Base-by-base conservation (phyloP, 1,284 basidiomycete genomes). In the Schizophyllum amplum region DNA sequence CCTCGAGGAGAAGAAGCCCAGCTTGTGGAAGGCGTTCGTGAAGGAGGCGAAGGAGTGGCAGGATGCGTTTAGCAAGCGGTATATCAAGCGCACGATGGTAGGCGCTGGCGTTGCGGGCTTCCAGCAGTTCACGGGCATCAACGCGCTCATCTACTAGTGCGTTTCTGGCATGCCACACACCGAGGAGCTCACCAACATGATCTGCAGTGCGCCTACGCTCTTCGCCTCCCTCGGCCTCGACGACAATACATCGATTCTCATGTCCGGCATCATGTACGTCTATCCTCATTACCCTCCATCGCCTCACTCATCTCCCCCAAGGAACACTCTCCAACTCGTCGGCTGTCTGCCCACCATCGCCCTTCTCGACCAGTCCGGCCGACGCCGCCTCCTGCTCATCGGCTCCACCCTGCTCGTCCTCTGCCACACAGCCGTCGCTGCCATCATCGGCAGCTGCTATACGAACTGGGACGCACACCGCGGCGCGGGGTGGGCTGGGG, bases 311-410 rank as follows among this genome's bases (percentile, higher is more conserved):
- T n/a, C n/a, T n/a, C n/a, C n/a, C n/a, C n/a, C n/a, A n/a, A n/a
- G n/a, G n/a, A n/a, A n/a, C n/a, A n/a, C n/a, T n/a, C 33, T 85
- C 46, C 84, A 82, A 61, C 78, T 80, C 61, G 69, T 69, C 7
- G 81, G 80, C 26, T 82, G 82, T 4, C 72, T 86, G 56, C 77
- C 80, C 15, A 77, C 81, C 0, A 80, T 84, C 69, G 73, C 81
- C 60, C 71, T 76, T 52, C 75, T 86, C 55, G 83, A 85, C 65
- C 71, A 63, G 9, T 76, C 76, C 67, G 84, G 83, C 22, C 71
- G 83, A 17, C 72, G 78, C 24, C 61, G 64, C 23, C 79, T 82
- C 59, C 71, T 85, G 26, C 71, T 85, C 47, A 55, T 71, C 21
- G 83, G 81, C 13, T 79, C 77, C 58, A 53, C 68, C 49, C 71